Conservation (phyloP, 192 early-diverging fungal genomes). For the Umbelopsis ramanniana region DNA sequence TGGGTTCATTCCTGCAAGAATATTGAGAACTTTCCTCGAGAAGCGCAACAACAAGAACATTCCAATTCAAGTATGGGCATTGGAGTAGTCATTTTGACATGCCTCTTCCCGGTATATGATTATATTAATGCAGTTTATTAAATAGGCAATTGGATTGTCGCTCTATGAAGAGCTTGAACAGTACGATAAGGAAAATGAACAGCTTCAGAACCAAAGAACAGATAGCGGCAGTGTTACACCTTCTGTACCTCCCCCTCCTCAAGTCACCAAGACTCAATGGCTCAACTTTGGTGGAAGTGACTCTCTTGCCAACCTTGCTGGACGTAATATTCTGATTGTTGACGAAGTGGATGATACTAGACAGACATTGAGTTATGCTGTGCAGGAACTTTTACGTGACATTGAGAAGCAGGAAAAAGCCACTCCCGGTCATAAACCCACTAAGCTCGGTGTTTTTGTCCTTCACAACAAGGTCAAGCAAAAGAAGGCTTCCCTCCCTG, state of each 20-base stretch:
- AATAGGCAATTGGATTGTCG: slow-evolving; percentile 67
- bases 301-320: slow-evolving; percentile 64
- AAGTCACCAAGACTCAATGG: slow-evolving; percentile 84
- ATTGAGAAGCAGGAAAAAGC: slow-evolving; percentile 46
- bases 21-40: slow-evolving; percentile 76
- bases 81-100: too few species aligned
- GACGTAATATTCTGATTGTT: slow-evolving; percentile 75
- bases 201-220: slow-evolving; percentile 16
- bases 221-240: slow-evolving; percentile 15
- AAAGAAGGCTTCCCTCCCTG: slow-evolving; percentile 66
- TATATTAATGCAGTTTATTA: too few species aligned
- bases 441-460: slow-evolving; percentile 76
- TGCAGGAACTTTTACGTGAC: slow-evolving; percentile 73
- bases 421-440: slow-evolving; percentile 27
- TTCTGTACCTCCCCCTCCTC: slow-evolving; percentile 41
- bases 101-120: too few species aligned
- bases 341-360: slow-evolving; percentile 84
- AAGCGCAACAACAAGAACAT: slow-evolving; percentile 70
- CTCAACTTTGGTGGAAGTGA: slow-evolving; percentile 74
- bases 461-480: slow-evolving; percentile 81
- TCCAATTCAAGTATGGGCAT: slow-evolving; percentile 60
- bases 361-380: slow-evolving; percentile 72
- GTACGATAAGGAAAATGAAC: slow-evolving; percentile 42
- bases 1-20: slow-evolving; percentile 78
- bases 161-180: slow-evolving; percentile 73